Base-by-base conservation (phyloP, 345 rosid genomes). In the Mangifera indica region DNA sequence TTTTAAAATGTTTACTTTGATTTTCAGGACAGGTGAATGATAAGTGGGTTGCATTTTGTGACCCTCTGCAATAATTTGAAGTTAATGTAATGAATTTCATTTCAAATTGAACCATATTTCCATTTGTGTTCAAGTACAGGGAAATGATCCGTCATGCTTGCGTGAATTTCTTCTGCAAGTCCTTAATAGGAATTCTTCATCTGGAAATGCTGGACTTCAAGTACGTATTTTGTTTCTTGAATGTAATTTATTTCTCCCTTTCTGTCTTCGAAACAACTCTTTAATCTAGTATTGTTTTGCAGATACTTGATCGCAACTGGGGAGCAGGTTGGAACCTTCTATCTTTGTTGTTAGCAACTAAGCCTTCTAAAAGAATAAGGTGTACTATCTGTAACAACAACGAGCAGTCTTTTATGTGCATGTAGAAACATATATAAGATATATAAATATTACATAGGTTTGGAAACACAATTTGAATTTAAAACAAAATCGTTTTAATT, bases 271-370 rank as follows among this genome's bases (percentile, higher is more conserved):
- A 26, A 2, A n/a, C 37, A 26, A 58, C 74, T 55, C 67, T 76
- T 68, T 13, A 58, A 72, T 67, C 32, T 34, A 46, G 57, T 21
- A 9, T 45, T 25, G 68, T 56, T 62, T 69, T 79, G 75, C 82
- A 94, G 98, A 94, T 94, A 67, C 98, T 94, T 44, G 97, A 94
- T 83, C 84, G 97, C 74, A 92, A 89, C 71, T 90, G 97, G 91
- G 98, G 98, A 70, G 93, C 93, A 3, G 98, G 98, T 59, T 94
- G 98, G 98, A 89, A 94, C 78, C 95, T 94, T 76, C 81, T 92
- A 42, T 90, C 97, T 48, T 85, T 87, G 60, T 73, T 94, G 78
- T 91, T 94, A 72, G 95, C 98, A 66, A 81, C 84, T 45, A 87
- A 82, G 77, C 87, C 88, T 81, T 89, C 92, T 17, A 75, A 88